These are phyloP conservation scores for Zhuliangozyma parablackwelliae DNA, from an alignment of 1,139 yeast genomes.

Conservation along the genomic window DNA sequence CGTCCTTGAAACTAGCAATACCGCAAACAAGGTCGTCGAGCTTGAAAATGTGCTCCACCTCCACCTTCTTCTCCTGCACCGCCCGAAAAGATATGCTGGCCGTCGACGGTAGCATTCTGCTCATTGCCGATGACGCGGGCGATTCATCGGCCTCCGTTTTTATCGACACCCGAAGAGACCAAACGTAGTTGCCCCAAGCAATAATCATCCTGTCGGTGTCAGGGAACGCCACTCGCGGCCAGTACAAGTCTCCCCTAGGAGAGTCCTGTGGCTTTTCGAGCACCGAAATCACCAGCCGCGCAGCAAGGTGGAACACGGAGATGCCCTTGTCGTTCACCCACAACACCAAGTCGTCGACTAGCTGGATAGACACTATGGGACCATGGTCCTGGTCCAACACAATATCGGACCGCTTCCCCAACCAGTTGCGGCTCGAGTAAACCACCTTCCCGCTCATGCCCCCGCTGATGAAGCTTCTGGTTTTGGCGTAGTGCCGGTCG, in stretches of 20 bases:
- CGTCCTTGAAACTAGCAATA: slow-evolving; percentile 67
- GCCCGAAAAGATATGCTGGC: slow-evolving; percentile 60
- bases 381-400: slow-evolving; percentile 60
- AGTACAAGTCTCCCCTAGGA: slow-evolving; percentile 75
- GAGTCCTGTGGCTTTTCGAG: slow-evolving; percentile 57
- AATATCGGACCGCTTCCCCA: slow-evolving; percentile 73
- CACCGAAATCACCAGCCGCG: slow-evolving; percentile 41
- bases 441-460: slow-evolving; percentile 87
- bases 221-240: slow-evolving; percentile 72
- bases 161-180: slow-evolving; percentile 59
- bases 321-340: slow-evolving; percentile 90
- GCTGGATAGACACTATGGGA: slow-evolving; percentile 64
- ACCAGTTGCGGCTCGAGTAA: slow-evolving; percentile 76
- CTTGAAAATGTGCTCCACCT: slow-evolving; percentile 51
- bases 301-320: slow-evolving; percentile 48
- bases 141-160: slow-evolving; percentile 13
- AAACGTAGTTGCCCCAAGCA: slow-evolving; percentile 81
- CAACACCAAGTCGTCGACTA: slow-evolving; percentile 58
- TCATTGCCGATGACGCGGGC: slow-evolving; percentile 19
- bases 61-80: slow-evolving; percentile 53
- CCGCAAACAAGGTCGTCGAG: slow-evolving; percentile 73
- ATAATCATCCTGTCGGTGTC: slow-evolving; percentile 67
- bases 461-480: slow-evolving; percentile 73
- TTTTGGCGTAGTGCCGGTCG: slow-evolving; percentile 60
- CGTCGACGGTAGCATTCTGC: slow-evolving; percentile 54